These are phyloP conservation scores for Debaryomyces maramus DNA, from an alignment of 805 yeast species.

Conservation along the genomic window DNA sequence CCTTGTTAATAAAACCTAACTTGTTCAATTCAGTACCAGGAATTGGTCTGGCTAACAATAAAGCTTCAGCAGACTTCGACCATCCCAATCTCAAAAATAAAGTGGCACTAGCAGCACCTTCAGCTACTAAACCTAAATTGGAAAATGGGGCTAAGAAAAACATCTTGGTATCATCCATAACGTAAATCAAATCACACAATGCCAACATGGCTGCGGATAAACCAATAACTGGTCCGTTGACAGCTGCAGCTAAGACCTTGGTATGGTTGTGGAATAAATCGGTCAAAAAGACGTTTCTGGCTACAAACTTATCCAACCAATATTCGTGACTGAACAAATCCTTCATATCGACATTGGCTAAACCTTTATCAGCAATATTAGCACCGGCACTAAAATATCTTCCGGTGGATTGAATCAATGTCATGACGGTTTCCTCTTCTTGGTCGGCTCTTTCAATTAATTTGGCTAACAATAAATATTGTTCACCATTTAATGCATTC, in stretches of 20 bases:
- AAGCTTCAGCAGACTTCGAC: slow-evolving; percentile 70
- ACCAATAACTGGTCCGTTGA: slow-evolving; percentile 89
- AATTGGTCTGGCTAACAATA: slow-evolving; percentile 68
- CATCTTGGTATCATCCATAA: slow-evolving; percentile 55
- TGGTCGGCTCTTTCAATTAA: slow-evolving; percentile 61
- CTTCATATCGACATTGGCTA: slow-evolving; percentile 27
- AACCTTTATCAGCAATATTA: slow-evolving; percentile 49
- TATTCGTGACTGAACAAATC: slow-evolving; percentile 36
- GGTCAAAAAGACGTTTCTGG: slow-evolving; percentile 70
- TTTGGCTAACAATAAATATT: slow-evolving; percentile 61
- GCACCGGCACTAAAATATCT: slow-evolving; percentile 86
- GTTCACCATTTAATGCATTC: slow-evolving; percentile 68
- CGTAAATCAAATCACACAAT: slow-evolving; percentile 75
- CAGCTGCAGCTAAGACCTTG: slow-evolving; percentile 68
- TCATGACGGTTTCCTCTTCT: slow-evolving; percentile 60
- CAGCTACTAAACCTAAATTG: slow-evolving; percentile 78
- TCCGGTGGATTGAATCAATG: slow-evolving; percentile 71
- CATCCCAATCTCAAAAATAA: slow-evolving; percentile 70
- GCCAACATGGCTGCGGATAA: slow-evolving; percentile 70
- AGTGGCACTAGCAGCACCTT: slow-evolving; percentile 73
- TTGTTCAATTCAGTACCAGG: slow-evolving; percentile 54
- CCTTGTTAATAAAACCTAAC: slow-evolving; percentile 62
- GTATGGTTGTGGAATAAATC: slow-evolving; percentile 67
- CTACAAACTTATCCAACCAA: slow-evolving; percentile 61
- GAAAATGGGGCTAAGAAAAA: slow-evolving; percentile 74